These are phyloP conservation scores for Saraca asoca DNA, from an alignment of 331 rosid species.

Conservation along the genomic window DNA sequence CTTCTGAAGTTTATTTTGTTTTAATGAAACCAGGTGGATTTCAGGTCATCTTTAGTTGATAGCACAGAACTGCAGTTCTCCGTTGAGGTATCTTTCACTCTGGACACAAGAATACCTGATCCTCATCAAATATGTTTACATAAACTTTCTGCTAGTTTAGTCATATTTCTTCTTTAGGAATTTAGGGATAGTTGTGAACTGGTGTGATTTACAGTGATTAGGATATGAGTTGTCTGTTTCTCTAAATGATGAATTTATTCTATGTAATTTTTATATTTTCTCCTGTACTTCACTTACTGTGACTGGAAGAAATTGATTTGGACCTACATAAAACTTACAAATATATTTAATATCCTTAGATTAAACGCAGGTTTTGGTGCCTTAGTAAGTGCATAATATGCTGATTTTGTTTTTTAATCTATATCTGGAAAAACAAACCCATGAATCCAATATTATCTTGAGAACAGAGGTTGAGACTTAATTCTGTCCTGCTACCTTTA, in stretches of 20 bases:
- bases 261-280: slow-evolving; percentile 4
- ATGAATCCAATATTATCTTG: slow-evolving; percentile 12
- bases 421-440: slow-evolving; percentile 27
- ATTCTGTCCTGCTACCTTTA: slow-evolving; percentile 25
- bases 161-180: slow-evolving; percentile 23
- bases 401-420: slow-evolving; percentile 3
- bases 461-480: slow-evolving; percentile 16
- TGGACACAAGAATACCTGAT: neutral
- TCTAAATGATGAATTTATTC: slow-evolving; percentile 2
- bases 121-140: no score
- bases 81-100: slow-evolving; percentile 60
- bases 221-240: neutral
- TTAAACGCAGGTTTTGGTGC: slow-evolving; percentile 11
- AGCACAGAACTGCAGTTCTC: slow-evolving; percentile 77
- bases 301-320: slow-evolving; percentile 27
- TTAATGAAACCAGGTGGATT: slow-evolving; percentile 69
- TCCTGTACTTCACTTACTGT: neutral
- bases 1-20: slow-evolving; percentile 28
- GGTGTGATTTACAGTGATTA: slow-evolving; percentile 10
- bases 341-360: slow-evolving; percentile 8
- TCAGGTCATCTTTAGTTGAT: slow-evolving; percentile 62
- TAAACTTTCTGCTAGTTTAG: no score
- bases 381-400: neutral
- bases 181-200: neutral
- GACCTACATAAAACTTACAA: neutral